phyloP scores from a whole-genome alignment of 768 basidiomycete species.

The Suillus alpinus region DNA sequence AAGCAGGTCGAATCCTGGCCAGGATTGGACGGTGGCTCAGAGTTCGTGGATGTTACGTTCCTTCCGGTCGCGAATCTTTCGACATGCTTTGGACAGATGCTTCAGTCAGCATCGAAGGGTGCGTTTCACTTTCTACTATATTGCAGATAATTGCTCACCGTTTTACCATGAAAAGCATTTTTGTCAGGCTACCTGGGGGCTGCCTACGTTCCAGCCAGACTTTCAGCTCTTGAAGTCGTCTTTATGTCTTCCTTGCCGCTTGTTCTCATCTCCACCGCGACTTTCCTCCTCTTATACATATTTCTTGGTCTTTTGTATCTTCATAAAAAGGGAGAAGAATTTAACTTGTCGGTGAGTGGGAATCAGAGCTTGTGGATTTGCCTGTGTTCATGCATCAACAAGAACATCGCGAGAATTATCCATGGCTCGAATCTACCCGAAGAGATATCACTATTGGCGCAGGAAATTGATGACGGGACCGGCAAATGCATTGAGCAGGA shows the following conservation, averaged over 20 bases:
- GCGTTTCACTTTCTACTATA: neutral
- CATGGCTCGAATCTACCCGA: constrained; percentile 26
- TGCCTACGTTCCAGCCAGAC: constrained; percentile 26
- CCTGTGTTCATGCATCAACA: neutral
- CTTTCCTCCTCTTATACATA: constrained; percentile 20
- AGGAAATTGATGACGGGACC: neutral
- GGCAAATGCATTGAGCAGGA: neutral
- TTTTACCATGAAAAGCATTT: constrained; percentile 10
- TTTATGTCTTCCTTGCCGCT: constrained; percentile 28
- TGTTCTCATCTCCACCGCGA: constrained; percentile 19
- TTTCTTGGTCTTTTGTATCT: constrained; percentile 20
- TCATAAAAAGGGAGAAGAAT: constrained; percentile 17
- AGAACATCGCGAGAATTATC: constrained; percentile 18
- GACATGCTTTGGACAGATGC: constrained; percentile 16
- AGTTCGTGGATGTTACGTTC: neutral
- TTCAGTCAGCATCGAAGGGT: constrained; percentile 23
- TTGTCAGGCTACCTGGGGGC: constrained; percentile 22
- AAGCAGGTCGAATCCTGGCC: constrained; percentile 15
- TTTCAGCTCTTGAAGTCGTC: constrained; percentile 19
- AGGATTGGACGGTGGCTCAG: neutral
- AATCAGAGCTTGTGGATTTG: neutral
- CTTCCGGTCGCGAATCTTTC: constrained; percentile 17
- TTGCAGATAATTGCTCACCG: neutral
- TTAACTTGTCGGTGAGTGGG: constrained; percentile 14
- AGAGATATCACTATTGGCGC: constrained; percentile 10